These are phyloP conservation scores for Euclidium syriacum DNA, from an alignment of 345 rosid genomes.

Conservation along the genomic window DNA sequence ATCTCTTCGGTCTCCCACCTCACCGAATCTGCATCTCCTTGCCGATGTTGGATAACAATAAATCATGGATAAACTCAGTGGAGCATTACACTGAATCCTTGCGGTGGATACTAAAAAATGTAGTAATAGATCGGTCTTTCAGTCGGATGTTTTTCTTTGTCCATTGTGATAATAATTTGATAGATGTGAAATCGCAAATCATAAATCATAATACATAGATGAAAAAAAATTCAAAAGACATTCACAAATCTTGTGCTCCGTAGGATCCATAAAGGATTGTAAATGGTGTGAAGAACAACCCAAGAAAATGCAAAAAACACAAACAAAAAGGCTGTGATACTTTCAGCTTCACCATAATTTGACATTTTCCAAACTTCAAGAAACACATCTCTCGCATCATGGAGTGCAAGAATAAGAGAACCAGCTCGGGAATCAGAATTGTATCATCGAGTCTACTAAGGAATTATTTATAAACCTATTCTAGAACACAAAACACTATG, in stretches of 20 bases:
- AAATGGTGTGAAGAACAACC: conserved; percentile 79
- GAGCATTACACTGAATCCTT: too few relatives aligned
- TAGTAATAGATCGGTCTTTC: conserved; percentile 79
- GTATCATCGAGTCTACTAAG: too few relatives aligned
- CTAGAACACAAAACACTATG: too few relatives aligned
- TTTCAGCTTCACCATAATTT: conserved; percentile 84
- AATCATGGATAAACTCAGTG: too few relatives aligned
- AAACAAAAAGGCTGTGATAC: conserved; percentile 65
- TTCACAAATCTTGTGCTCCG: conserved; percentile 99
- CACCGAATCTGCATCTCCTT: too few relatives aligned
- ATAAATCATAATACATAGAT: neutral
- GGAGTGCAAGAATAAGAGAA: conserved; percentile 87
- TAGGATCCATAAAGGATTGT: conserved; percentile 93
- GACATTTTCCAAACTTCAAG: conserved; percentile 97
- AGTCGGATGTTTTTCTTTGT: conserved; percentile 55
- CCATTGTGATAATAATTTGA: conserved; percentile 65
- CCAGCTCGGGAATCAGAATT: conserved; percentile 84
- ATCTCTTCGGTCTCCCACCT: too few relatives aligned
- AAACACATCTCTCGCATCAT: conserved; percentile 92
- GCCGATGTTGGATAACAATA: too few relatives aligned
- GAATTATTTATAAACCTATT: too few relatives aligned
- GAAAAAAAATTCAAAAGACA: conserved; percentile 4
- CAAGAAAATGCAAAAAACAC: conserved; percentile 83
- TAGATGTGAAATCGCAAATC: conserved; percentile 43
- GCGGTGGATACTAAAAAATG: too few relatives aligned